phyloP scores from a whole-genome alignment of 371 early-diverging fungal genomes.

The Cokeromyces recurvatus region DNA sequence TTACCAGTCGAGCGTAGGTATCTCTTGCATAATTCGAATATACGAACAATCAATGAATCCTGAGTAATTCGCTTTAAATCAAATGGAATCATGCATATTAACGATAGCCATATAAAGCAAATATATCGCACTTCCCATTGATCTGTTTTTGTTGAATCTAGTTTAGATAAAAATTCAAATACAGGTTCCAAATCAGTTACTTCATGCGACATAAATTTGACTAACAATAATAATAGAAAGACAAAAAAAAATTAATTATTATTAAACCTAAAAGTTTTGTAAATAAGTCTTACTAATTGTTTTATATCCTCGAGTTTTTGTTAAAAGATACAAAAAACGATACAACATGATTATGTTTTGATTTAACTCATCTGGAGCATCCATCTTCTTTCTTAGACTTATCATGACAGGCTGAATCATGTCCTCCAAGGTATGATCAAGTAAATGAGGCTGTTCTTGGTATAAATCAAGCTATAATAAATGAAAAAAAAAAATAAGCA shows the following conservation, averaged over 20 bases:
- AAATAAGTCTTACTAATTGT: slow-evolving; percentile 61
- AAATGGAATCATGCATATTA: slow-evolving; percentile 91
- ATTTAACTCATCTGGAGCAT: slow-evolving; percentile 11
- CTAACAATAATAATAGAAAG: slow-evolving; percentile 28
- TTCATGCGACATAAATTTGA: slow-evolving; percentile 88
- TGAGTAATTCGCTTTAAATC: slow-evolving; percentile 71
- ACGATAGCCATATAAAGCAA: slow-evolving; percentile 80
- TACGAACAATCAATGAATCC: slow-evolving; percentile 47
- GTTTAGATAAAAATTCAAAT: slow-evolving; percentile 50
- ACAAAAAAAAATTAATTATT: no score
- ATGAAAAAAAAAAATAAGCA: background rate
- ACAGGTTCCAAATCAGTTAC: slow-evolving; percentile 86
- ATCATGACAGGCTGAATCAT: slow-evolving; percentile 66
- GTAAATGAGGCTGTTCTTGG: slow-evolving; percentile 85
- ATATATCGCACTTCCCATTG: slow-evolving; percentile 79
- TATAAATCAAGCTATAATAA: slow-evolving; percentile 59
- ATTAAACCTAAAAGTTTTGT: no score
- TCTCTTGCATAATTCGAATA: slow-evolving; percentile 48
- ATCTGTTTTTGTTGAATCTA: slow-evolving; percentile 18
- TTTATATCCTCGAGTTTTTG: slow-evolving; percentile 90
- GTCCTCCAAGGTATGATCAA: slow-evolving; percentile 80
- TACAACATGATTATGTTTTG: slow-evolving; percentile 37
- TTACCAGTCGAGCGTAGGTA: slow-evolving; percentile 67
- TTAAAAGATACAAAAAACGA: slow-evolving; percentile 59
- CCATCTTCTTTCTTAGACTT: slow-evolving; percentile 37